Base-by-base conservation (phyloP, 192 early-diverging fungal genomes). In the Umbelopsis ramanniana region DNA sequence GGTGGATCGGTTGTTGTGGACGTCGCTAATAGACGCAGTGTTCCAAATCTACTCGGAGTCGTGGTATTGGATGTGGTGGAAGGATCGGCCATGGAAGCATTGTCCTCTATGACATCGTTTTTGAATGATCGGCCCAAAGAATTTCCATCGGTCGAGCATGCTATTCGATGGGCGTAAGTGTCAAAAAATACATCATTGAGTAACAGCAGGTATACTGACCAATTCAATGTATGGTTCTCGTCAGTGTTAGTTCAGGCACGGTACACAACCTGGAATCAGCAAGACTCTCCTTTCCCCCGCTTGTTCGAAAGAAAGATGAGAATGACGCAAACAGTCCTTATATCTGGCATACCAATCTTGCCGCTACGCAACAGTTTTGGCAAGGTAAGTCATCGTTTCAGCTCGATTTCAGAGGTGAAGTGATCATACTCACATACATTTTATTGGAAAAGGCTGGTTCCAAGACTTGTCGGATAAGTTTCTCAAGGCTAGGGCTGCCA, bases 11-110 rank as follows among this genome's bases (percentile, higher is more conserved):
- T 94, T 19, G 86, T 90, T 14, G 84, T 88, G 8, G 85, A 93
- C 70, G 88, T 80, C 6, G 90, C 88, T 0, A 82, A 81, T 23
- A 81, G 84, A 29, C 71, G 74, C 47, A 66, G 77, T 72, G 68
- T 93, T 9, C 48, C 73, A 19, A 82, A 83, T 26, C 66, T 93
- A 0, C 57, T 84, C 11, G 92, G 93, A 2, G 77, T 94, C 11
- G 85, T 86, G 5, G 86, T 93, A 0, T 70, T 94, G 17, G 93
- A 94, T 76, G 90, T 94, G 40, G 92, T 93, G 38, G 93, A 94
- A 78, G 93, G 93, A 2, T 85, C 84, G 9, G 89, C 89, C 9
- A 75, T 88, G 66, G 88, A 90, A 67, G 82, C 89, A 46, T 48
- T 90, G 45, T 63, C 79, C 2, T 73, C 76, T 52, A 86, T 90